Evolutionary conservation across 805 yeast genomes (phyloP), one percentile per base, ranked within the genome.

Genomic region (Candida ponderosae): DNA sequence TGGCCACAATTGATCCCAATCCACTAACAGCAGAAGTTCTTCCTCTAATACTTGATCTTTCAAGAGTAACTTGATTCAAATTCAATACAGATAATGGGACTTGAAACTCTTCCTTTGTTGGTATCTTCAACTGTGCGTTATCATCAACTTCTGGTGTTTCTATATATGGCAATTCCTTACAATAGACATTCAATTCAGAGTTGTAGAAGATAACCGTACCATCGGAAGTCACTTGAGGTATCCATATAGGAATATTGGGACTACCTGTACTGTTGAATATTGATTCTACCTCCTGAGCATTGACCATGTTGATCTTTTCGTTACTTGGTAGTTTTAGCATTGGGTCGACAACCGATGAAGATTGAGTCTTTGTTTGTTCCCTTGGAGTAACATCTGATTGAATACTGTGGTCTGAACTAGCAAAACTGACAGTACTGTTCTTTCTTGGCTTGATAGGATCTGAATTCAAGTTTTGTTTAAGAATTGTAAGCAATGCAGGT

Each of bases 141-240:
- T 51, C 55, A 39, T 62, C 64, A 9, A 65, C 41, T 33, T 60
- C 59, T 6, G 70, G 66, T 30, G 51, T 47, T 18, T 60, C 56
- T 14, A 72, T 54, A 36, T 75, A 57, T 0, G 93, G 90, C 29
- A 79, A 49, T 13, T 73, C 69, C 30, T 68, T 66, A 44, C 86
- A 74, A 45, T 72, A 76, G 1, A 80, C 62, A 45, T 79, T 72
- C 36, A 83, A 58, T 26, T 74, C 74, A 24, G 76, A 71, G 48
- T 79, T 76, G 56, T 74, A 78, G 56, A 68, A 83, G 7, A 80
- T 59, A 14, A 78, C 54, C 35, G 70, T 70, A 17, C 77, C 81
- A 36, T 66, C 70, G 11, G 66, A 63, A 1, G 81, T 71, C n/a
- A 72, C 59, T 34, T 72, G 68, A 0, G 87, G 82, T 0, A 78